phyloP scores from a whole-genome alignment of 1,284 basidiomycete species.

The Austroboletus rostrupii region DNA sequence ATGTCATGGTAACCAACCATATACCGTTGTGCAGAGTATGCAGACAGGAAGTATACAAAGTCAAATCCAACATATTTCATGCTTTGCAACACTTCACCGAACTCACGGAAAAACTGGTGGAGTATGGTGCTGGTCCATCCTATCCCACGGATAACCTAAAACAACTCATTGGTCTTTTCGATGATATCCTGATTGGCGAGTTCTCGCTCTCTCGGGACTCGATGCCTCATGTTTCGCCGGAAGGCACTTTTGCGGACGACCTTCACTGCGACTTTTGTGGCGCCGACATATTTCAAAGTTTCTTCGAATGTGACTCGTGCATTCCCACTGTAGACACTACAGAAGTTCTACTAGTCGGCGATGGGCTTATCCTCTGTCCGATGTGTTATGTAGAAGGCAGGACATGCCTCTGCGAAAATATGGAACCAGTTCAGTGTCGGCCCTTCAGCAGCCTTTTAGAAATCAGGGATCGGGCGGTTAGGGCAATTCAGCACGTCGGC shows the following conservation, averaged over 20 bases:
- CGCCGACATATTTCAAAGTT: conserved; percentile 73
- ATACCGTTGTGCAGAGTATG: conserved; percentile 52
- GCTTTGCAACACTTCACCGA: conserved; percentile 42
- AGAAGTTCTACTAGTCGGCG: conserved; percentile 30
- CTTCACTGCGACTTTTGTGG: conserved; percentile 73
- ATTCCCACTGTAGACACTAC: conserved; percentile 12
- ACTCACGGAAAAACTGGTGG: conserved; percentile 25
- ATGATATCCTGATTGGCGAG: conserved; percentile 57
- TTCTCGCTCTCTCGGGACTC: conserved; percentile 35
- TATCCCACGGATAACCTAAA: conserved; percentile 17
- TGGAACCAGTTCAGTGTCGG: conserved; percentile 57
- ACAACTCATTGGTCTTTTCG: conserved; percentile 47
- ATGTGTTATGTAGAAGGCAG: conserved; percentile 74
- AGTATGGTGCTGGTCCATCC: not conserved
- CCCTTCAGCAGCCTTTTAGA: conserved; percentile 37
- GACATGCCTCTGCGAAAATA: conserved; percentile 52
- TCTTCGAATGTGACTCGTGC: conserved; percentile 62
- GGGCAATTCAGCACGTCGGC: conserved; percentile 30
- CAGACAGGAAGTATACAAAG: conserved; percentile 67
- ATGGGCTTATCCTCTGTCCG: conserved; percentile 56
- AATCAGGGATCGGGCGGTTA: conserved; percentile 39
- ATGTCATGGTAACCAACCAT: not conserved
- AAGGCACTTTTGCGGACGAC: conserved; percentile 19
- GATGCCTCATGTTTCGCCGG: conserved; percentile 29
- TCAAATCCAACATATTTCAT: conserved; percentile 60